Evolutionary conservation across 2,329 filamentous ascomycete species (phyloP), one percentile per base, ranked within the genome.

Genomic region (Rhynchosporium secalis): DNA sequence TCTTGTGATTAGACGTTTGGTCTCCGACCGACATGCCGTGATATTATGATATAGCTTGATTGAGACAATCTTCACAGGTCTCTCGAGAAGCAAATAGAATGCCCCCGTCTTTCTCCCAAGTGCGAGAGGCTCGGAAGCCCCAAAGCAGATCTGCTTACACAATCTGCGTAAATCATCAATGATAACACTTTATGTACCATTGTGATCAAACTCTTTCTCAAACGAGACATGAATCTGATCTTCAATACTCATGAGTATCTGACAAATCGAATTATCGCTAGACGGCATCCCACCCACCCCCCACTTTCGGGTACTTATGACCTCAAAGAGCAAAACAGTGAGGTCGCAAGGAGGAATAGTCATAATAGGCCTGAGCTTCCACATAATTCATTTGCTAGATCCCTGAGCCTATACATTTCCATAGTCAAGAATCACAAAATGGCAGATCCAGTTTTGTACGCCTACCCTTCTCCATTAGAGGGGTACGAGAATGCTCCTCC

Each of bases 401-500:
- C 20, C 20, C 20, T 20, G 20, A 20, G 20, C 20, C 20, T 20
- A 20, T 20, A 20, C 20, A 20, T 20, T 20, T 20, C 20, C 1
- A 20, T 20, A 20, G 1, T 20, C 20, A 20, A 20, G 20, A 20
- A 20, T 20, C 20, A 20, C 12, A 48, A 36, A 61, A 83, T 83
- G 79, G 76, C 79, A 33, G 80, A 83, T 64, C 77, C 80, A 60
- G 81, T 77, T 9, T 71, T 76, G 28, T 83, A 81, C 72, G 75
- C 73, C 0, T 84, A 81, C 66, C 77, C 80, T 9, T 84, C 78
- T 8, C 83, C 83, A 2, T 73, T 85, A 0, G 73, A 77, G 67
- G 82, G 81, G 29, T 84, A 80, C 63, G 78, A 82, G 64, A 75
- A 77, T 57, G 73, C 77, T 1, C 73, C 78, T 28, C 78, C 80